A percentile compares a stretch with the other conserved stretches of the same genome.
Conservation (phyloP, 768 basidiomycete genomes). For the Solioccasus polychromus region DNA sequence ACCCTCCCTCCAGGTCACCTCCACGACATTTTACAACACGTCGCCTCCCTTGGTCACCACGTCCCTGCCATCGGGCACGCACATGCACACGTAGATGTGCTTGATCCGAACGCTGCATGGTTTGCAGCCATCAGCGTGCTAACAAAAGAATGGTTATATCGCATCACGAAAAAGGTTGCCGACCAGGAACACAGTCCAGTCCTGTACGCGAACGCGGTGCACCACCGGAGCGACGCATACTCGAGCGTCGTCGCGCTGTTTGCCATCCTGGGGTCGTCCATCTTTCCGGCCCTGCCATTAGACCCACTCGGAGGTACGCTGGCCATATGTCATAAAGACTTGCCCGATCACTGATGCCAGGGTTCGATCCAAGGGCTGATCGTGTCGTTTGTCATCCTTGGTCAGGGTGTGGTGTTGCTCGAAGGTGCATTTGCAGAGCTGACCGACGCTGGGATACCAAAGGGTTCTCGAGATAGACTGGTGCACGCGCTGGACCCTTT, state of each 20-base stretch:
- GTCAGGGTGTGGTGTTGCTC: conserved; percentile 69
- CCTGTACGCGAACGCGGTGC: conserved; percentile 91
- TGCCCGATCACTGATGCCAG: conserved; percentile 5
- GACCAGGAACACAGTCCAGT: conserved; percentile 90
- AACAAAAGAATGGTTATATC: conserved; percentile 91
- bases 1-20: conserved; percentile 61
- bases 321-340: background rate
- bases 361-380: conserved; percentile 56
- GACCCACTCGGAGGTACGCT: conserved; percentile 88
- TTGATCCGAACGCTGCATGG: conserved; percentile 97
- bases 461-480: conserved; percentile 50
- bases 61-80: conserved; percentile 51
- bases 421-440: conserved; percentile 74
- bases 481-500: conserved; percentile 56
- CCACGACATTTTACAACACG: conserved; percentile 58
- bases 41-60: conserved; percentile 54
- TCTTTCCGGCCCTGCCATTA: conserved; percentile 80
- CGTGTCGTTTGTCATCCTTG: conserved; percentile 87
- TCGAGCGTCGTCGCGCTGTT: conserved; percentile 88
- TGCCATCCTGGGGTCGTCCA: conserved; percentile 88
- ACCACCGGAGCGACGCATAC: conserved; percentile 97
- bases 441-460: conserved; percentile 77
- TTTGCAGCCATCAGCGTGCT: conserved; percentile 82
- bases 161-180: conserved; percentile 85
- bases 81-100: conserved; percentile 50